Evolutionary conservation across 352 stramenopile genomes (phyloP), one percentile per base, ranked within the genome.

Genomic region (Phytophthora parvispora): DNA sequence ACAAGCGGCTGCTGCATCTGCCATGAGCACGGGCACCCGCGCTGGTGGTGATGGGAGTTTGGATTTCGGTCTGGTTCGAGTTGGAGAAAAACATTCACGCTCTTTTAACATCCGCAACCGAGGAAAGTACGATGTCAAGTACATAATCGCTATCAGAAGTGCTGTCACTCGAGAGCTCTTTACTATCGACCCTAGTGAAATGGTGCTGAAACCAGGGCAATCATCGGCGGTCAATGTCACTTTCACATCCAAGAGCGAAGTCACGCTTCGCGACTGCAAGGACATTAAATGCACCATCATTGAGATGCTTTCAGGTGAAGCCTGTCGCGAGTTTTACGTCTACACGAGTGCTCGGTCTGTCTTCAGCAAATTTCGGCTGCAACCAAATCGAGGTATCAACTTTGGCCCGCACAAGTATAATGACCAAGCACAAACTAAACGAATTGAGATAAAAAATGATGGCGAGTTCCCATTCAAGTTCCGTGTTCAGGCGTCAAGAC

Each of bases 101-200:
- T 80, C 76, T 12, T 98, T 99, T 65, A 91, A 70, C 16, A 89
- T 99, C 42, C 75, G 77, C 2, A 99, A 99, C 62, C 79, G 77
- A 24, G 96, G 96, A 8, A 99, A 99, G 70, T 99, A 99, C 78
- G 85, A 92, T 52, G 95, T 99, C 61, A 91, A 95, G 54, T 98
- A 90, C 58, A 66, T 87, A 27, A 64, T 99, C 43, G 68, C 61
- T 4, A 81, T 97, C 22, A 76, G 79, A 32, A 83, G 79, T 32
- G 50, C 65, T n/a, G 49, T 58, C 0, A 77, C 86, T 13, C 74
- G 85, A 13, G 77, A 96, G 25, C 77, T 92, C 4, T 97, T 99
- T 53, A 79, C 71, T 16, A 83, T 99, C 15, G 83, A 94, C 10
- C 96, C 96, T 6, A 70, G 60, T 9, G 83, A 96, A 31, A 84